A percentile compares a stretch with the other conserved stretches of the same genome.
phyloP scores from a whole-genome alignment of 1,139 yeast species.

The Suhomyces chickasaworum region DNA sequence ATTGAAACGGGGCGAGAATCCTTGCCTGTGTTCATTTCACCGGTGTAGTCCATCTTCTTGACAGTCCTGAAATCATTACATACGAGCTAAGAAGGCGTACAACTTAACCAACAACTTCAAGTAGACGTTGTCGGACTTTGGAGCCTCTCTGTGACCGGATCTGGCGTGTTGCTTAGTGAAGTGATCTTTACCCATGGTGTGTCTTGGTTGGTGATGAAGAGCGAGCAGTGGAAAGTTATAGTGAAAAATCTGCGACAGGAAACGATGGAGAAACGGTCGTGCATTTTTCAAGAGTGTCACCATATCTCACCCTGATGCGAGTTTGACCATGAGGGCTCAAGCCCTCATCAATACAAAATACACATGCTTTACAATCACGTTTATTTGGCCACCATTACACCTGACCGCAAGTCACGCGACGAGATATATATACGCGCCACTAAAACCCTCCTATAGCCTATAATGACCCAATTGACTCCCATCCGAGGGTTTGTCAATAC shows the following conservation, averaged over 20 bases:
- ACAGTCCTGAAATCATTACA: conserved; percentile 41
- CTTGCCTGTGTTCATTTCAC: neutral
- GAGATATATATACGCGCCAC: neutral
- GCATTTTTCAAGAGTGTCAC: conserved; percentile 4
- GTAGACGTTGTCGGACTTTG: conserved; percentile 99
- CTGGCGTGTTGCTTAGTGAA: conserved; percentile 94
- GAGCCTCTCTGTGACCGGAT: conserved; percentile 97
- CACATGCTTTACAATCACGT: no score
- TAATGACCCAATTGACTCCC: conserved; percentile 22
- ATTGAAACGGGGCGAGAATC: neutral
- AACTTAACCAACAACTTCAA: conserved; percentile 95
- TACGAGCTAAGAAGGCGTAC: conserved; percentile 99
- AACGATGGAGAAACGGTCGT: conserved; percentile 9
- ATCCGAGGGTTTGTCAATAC: conserved; percentile 62
- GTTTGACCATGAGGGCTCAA: no score
- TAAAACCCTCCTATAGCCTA: neutral
- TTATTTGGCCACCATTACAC: no score
- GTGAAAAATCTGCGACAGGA: conserved; percentile 12
- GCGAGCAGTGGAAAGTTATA: conserved; percentile 5
- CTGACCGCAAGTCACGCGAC: conserved; percentile 2
- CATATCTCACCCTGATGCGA: no score
- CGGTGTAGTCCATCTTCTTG: conserved; percentile 15
- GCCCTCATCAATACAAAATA: conserved; percentile 1
- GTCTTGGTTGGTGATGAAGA: conserved; percentile 18
- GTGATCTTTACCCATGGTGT: conserved; percentile 95